Evolutionary conservation across 2,329 filamentous ascomycete species (phyloP), one percentile per base, ranked within the genome.

Genomic region (Penicillium psychrosexuale): DNA sequence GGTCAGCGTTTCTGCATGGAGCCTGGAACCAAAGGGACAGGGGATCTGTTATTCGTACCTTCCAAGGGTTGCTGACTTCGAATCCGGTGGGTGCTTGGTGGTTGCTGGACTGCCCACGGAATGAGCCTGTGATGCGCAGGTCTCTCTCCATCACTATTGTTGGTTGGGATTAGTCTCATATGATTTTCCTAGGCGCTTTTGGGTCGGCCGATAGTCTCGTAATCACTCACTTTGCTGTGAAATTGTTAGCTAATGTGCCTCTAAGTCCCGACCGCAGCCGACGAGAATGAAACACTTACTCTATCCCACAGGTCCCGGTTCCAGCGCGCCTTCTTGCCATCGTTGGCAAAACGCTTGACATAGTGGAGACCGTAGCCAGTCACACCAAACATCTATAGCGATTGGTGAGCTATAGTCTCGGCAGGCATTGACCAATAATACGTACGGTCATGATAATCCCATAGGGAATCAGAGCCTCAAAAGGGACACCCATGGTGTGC

Each of bases 21-120:
- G 8, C 12, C 1, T 13, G 28, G 12, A 34, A 22, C 13, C 6
- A 5, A 11, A 8, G 34, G 22, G 17, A 31, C 28, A 9, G 2
- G 8, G 3, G 17, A 36, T 39, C 5, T 30, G 8, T 51, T 11
- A 15, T 58, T 56, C 65, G 47, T 79, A 86, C 84, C 80, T 81
- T 84, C 84, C 84, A 87, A 60, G 82, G 82, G 73, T 85, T 86
- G 80, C 81, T 87, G 66, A 86, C 69, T 72, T 86, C 84, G 74
- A 87, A 87, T 57, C 84, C 84, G 53, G 77, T 72, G 28, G 84
- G 84, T 30, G 84, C 84, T 55, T 75, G 72, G 44, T 79, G 75
- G 59, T 78, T 82, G 72, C 84, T 82, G 53, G 82, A 82, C 69
- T 87, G 84, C 57, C 83, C 84, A 73, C 84, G 77, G 66, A 80